Conservation (phyloP, 345 rosid species). For the Gynandropsis gynandra region DNA sequence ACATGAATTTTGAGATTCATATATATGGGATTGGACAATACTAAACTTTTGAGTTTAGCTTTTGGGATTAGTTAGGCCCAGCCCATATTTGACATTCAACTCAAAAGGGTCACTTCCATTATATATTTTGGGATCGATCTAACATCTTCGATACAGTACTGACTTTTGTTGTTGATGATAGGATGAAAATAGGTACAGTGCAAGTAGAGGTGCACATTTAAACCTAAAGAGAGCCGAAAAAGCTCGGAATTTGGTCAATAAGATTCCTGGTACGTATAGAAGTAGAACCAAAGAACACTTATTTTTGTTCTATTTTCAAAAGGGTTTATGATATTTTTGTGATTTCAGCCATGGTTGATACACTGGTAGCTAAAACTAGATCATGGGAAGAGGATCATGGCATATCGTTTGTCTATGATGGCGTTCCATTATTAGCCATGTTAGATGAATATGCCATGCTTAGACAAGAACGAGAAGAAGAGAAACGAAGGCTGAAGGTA, state of each 20-base stretch:
- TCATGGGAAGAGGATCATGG: slow-evolving; percentile 81
- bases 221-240: slow-evolving; percentile 99
- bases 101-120: no score
- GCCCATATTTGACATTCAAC: no score
- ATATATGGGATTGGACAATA: no score
- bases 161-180: slow-evolving; percentile 30
- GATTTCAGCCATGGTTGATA: slow-evolving; percentile 66
- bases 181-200: slow-evolving; percentile 94
- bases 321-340: slow-evolving; percentile 9
- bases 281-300: neutral
- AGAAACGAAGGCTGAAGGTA: slow-evolving; percentile 74
- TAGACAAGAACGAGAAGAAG: slow-evolving; percentile 93
- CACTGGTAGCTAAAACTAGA: slow-evolving; percentile 73
- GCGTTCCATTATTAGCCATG: slow-evolving; percentile 91
- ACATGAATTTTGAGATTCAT: no score
- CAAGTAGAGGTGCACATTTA: slow-evolving; percentile 94
- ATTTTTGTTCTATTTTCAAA: neutral
- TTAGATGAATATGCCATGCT: slow-evolving; percentile 90
- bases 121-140: no score
- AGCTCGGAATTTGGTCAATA: slow-evolving; percentile 80
- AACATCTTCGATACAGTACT: no score
- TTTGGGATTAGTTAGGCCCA: no score
- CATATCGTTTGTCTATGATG: slow-evolving; percentile 67
- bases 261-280: slow-evolving; percentile 75
- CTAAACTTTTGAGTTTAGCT: no score